Evolutionary conservation across 202 grass and related monocot genomes (phyloP), one percentile per base, ranked within the genome.

Genomic region (Panicum virgatum): DNA sequence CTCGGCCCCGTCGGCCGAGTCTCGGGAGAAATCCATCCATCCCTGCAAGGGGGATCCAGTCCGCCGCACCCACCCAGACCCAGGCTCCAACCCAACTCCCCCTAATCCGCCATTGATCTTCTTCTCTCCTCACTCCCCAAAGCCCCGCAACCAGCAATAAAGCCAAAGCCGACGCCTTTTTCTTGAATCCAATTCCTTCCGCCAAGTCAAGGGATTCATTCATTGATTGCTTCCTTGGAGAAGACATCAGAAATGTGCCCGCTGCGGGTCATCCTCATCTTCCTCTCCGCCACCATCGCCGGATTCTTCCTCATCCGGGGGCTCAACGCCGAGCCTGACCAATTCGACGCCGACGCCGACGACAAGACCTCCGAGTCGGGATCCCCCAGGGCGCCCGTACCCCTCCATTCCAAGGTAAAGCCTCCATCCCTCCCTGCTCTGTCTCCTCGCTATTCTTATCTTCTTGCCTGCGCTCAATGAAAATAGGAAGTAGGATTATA

Each of bases 231-330:
- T 70, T 70, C 43, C 3, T 62, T 69, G 5, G 25, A 45, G 23
- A 30, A 32, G 73, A n/a, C n/a, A n/a, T n/a, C n/a, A 62, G 5
- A 53, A 34, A 97, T 96, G 96, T 99, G 96, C 79, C 96, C 95
- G 26, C 84, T 98, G 68, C 81, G 95, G 73, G 88, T 98, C 19
- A 83, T 98, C 38, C 82, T 95, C 84, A 95, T 98, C 80, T 95
- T 98, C 73, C 88, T 98, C 43, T 95, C 96, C 44, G 96, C 96
- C 75, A 95, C 96, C 66, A 59, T 98, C 80, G 96, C 92, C 66
- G 96, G 96, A 2, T 96, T 99, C 88, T 96, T 96, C 80, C 64
- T 99, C 78, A 54, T 99, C 68, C 72, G 93, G 36, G 87, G 89
- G 14, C 83, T 99, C 74, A 81, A 89, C 46, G 73, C 93, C 38